phyloP scores from a whole-genome alignment of 305 asterid genomes.

The Galium porrigens region DNA sequence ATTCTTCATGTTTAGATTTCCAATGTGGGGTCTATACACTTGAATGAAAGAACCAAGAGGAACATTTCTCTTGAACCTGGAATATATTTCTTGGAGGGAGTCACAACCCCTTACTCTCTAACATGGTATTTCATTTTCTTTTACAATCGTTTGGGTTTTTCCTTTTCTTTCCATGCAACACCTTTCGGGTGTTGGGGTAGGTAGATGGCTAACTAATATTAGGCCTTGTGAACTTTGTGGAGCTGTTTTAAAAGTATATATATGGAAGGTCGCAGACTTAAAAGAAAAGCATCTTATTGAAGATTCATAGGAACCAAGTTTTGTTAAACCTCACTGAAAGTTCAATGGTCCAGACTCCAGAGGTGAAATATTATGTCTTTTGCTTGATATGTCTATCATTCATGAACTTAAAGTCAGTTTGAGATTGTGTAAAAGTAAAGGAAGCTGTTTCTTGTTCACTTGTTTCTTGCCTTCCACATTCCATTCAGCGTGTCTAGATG shows the following conservation, averaged over 20 bases:
- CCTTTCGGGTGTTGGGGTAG: neutral
- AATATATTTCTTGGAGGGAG: too few species aligned
- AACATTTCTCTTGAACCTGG: too few species aligned
- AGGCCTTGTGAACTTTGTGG: neutral
- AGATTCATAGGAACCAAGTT: neutral
- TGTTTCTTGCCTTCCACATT: conserved; percentile 2
- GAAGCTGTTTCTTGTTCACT: neutral
- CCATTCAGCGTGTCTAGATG: neutral
- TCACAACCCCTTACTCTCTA: too few species aligned
- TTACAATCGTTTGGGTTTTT: too few species aligned
- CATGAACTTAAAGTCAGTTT: neutral
- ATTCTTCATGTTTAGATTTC: too few species aligned
- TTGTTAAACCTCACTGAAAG: neutral
- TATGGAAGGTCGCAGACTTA: neutral
- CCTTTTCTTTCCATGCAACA: too few species aligned
- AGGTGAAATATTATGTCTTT: neutral
- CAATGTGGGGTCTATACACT: too few species aligned
- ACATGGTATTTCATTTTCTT: too few species aligned
- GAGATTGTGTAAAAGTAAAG: neutral
- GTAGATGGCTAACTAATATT: neutral
- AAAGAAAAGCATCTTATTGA: neutral
- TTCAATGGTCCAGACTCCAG: neutral
- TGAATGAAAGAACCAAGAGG: too few species aligned
- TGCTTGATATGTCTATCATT: neutral
- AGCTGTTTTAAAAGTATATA: neutral